Base-by-base conservation (phyloP, 805 yeast species). In the Metschnikowia noctiluminum region DNA sequence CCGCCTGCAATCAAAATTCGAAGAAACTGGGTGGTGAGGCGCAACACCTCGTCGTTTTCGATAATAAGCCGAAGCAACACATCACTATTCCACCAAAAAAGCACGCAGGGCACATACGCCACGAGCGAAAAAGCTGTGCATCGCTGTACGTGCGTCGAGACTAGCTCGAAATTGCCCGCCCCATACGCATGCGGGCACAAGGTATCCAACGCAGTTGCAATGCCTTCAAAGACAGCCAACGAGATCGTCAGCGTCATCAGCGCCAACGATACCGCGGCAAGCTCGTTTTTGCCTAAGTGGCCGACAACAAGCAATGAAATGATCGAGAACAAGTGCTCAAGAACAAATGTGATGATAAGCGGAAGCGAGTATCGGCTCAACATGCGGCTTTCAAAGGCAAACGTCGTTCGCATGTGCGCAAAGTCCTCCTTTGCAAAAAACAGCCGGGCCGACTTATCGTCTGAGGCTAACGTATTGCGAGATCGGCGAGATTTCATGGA, bases 181-280 rank as follows among this genome's bases (percentile, higher is more conserved):
- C 78, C 78, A 49, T 66, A 73, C 2, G 77, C 76, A 51, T 71
- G 77, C 1, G 78, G 77, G 50, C 77, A 72, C 35, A 73, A 53
- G 4, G 77, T 73, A 46, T 73, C 78, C 28, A 73, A 59, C 0
- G 78, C 70, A 6, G 78, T 73, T 0, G 77, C 74, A n/a, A 70
- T 69, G 14, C 78, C 78, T 54, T 73, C 77, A 49, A 73, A 73
- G 1, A 73, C 53, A 9, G 76, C 78, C 60, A 73, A 66, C 1
- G 77, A 66, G 30, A 73, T 71, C 12, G 76, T 72, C 9, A 76
- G 63, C 2, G 74, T 64, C 78, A 73, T 73, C 13, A 74, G 63
- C 0, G 71, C 78, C 40, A 73, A 61, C 9, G 77, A 71, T 2
- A 73, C 77, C 3, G 78, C 77, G 0, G 77, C 78, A 48, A 73